Evolutionary conservation across 2,329 filamentous ascomycete species (phyloP).

Genomic region (Beauveria rudraprayagi): DNA sequence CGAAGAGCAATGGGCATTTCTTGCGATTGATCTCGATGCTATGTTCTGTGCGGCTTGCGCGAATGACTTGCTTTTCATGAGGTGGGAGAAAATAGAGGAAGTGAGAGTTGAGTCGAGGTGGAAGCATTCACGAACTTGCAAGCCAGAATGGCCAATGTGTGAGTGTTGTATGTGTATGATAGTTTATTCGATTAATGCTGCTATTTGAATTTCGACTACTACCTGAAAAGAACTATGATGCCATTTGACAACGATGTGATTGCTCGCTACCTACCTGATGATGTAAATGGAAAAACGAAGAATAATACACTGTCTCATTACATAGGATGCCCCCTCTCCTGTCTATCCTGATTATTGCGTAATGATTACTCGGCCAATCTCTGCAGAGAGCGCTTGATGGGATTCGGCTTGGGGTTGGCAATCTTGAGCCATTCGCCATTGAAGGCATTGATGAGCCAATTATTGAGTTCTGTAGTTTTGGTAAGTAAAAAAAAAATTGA

Average conservation of each 20-base stretch:
- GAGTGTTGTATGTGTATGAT: slow-evolving; percentile 12
- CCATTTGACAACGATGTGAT: neutral
- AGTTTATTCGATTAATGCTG: slow-evolving; percentile 12
- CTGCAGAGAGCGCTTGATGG: slow-evolving; percentile 15
- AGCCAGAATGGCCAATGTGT: neutral
- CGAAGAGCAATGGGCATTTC: neutral
- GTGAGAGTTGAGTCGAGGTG: neutral
- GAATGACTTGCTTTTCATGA: neutral
- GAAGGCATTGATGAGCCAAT: slow-evolving; percentile 95
- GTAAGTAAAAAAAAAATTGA: too few relatives aligned
- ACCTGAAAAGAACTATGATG: neutral
- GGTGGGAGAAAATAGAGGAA: neutral
- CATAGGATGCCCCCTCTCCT: neutral
- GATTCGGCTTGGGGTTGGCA: slow-evolving; percentile 38
- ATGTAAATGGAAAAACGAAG: neutral
- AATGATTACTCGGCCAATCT: slow-evolving; percentile 11
- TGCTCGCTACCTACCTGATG: neutral
- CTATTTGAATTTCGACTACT: slow-evolving; percentile 8
- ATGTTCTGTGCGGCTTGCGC: neutral
- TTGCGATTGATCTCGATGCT: slow-evolving; percentile 1
- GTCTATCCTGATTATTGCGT: slow-evolving; percentile 4
- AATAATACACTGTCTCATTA: neutral
- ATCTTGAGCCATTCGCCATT: slow-evolving; percentile 85
- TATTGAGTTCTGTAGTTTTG: slow-evolving; percentile 54
- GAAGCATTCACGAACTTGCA: slow-evolving; percentile 7